These are phyloP conservation scores for Tolypocladium tundrense DNA, from an alignment of 2,329 filamentous ascomycete genomes.

Conservation along the genomic window DNA sequence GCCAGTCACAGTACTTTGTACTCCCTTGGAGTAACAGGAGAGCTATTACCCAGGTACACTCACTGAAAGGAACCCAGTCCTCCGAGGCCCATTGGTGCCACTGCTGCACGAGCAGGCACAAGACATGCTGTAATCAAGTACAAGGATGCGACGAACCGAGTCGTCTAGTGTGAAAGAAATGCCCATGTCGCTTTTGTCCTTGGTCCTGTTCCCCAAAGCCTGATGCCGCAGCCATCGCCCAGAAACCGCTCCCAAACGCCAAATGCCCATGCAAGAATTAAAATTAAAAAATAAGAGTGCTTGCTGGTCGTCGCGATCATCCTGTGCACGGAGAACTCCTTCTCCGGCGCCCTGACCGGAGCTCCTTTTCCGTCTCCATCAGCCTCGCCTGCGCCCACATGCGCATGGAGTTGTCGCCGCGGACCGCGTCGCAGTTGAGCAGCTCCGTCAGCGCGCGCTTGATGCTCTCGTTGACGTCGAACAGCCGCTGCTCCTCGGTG, in stretches of 20 bases:
- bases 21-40: neutral
- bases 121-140: neutral
- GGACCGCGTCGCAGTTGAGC: slow-evolving; percentile 48
- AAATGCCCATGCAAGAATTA: slow-evolving; percentile 1
- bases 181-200: neutral
- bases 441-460: slow-evolving; percentile 52
- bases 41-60: neutral
- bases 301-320: neutral
- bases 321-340: slow-evolving; percentile 27
- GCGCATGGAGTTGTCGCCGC: slow-evolving; percentile 38
- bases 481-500: slow-evolving; percentile 42
- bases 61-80: neutral
- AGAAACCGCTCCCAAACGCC: slow-evolving; percentile 1
- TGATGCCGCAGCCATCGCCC: neutral
- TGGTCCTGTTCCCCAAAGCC: neutral
- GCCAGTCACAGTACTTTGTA: neutral
- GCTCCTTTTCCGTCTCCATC: slow-evolving; percentile 50
- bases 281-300: neutral
- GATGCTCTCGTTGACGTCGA: slow-evolving; percentile 48
- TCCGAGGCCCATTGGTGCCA: neutral
- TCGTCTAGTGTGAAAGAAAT: neutral
- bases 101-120: neutral
- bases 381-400: slow-evolving; percentile 49
- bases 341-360: slow-evolving; percentile 41
- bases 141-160: neutral